Base-by-base conservation (phyloP, 441 rosid genomes). In the Aquilaria agallochum region DNA sequence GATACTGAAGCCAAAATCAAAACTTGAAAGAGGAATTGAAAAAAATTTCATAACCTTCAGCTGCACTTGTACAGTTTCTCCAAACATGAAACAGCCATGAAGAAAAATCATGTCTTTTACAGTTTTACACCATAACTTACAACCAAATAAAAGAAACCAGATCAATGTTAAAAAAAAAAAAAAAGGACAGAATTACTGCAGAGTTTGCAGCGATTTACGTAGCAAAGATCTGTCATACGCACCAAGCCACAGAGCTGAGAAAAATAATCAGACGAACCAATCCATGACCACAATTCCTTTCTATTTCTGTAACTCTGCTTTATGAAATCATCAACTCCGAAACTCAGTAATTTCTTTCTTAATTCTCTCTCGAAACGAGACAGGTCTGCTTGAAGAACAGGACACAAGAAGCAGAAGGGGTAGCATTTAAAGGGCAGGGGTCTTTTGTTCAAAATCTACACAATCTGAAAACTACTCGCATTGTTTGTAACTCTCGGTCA, bases 361-460 rank as follows among this genome's bases (percentile, higher is more conserved):
- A 53, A 56, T 58, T 63, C 71, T 58, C 56, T 12, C 42, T 59
- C 57, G 54, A 72, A 76, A 70, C 59, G 61, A 65, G 71, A 64
- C 65, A 42, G 50, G 52, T 61, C 63, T 67, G 45, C 9, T 40
- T 60, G 49, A 66, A 64, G 50, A 59, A 63, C 1, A 27, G 46
- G 55, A 65, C 65, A 69, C 75, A 87, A 76, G 86, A 76, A 20
- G 27, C 1, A 20, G 78, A 75, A 68, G 60, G 77, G 80, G 76
- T 76, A 68, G 71, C 72, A 75, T 82, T 70, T 63, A 44, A 75
- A 75, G 85, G 72, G 79, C 66, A 15, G 15, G 15, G 15, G 86
- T 76, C 87, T 74, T 70, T 80, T 64, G 78, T 77, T 85, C 78
- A 76, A 74, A 80, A 40, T 65, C 71, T 68, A 46, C 57, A 14